A percentile compares a stretch with the other conserved stretches of the same genome.
Conservation (phyloP, 2,329 filamentous ascomycete genomes). For the Eurotiales sp. region DNA sequence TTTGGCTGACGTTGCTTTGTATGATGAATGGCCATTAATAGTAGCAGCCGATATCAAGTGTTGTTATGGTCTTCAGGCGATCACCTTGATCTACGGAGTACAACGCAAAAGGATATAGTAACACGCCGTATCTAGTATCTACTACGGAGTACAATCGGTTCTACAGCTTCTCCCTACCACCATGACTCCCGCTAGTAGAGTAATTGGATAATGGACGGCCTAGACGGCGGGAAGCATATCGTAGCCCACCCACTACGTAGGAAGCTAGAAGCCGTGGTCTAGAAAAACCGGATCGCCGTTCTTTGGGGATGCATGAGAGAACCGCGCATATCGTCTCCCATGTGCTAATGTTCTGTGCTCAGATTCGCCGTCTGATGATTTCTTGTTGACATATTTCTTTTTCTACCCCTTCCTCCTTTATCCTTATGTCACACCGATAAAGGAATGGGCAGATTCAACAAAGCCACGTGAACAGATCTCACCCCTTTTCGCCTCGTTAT, state of each 20-base stretch:
- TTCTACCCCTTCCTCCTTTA: no score
- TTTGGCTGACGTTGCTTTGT: not conserved
- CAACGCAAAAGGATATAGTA: no score
- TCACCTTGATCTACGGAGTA: not conserved
- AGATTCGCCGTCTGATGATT: not conserved
- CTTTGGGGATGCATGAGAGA: not conserved
- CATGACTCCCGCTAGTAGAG: no score
- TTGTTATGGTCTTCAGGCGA: no score
- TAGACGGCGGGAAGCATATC: no score
- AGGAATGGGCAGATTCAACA: conserved; percentile 2
- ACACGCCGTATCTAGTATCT: no score
- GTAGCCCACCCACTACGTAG: no score
- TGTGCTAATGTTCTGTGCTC: not conserved
- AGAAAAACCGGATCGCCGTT: not conserved
- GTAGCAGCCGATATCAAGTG: no score
- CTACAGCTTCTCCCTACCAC: no score
- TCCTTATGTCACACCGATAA: not conserved
- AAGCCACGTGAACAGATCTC: conserved; percentile 9
- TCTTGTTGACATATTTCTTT: not conserved
- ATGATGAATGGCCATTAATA: not conserved
- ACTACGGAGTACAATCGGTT: no score
- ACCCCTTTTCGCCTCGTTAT: not conserved
- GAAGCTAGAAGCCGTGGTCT: not conserved
- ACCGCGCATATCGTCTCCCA: not conserved
- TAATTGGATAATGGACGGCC: no score